Base-by-base conservation (phyloP, 2,329 filamentous ascomycete species). In the Camillea tinctor region DNA sequence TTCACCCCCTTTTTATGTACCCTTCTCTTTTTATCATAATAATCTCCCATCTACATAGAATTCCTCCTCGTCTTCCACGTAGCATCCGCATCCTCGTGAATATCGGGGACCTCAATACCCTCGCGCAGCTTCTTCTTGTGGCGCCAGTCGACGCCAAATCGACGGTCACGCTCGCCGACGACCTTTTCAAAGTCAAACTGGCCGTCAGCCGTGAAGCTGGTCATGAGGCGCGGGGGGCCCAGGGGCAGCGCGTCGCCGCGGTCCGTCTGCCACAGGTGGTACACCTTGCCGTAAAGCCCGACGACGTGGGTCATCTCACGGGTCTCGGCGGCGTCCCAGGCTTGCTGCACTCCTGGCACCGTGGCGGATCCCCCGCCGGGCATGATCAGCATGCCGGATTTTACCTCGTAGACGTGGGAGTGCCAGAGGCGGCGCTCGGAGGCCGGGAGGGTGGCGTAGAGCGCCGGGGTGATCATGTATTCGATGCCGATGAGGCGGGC, bases 251-350 rank as follows among this genome's bases (percentile, higher is more conserved):
- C 70, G 69, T 94, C 86, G 0, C 91, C 91, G 5, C 84, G 79
- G 75, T 96, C 92, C 17, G 89, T 85, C 81, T 96, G 91, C 92
- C 93, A 96, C 50, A 95, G 80, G 72, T 96, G 92, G 73, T 89
- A 95, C 1, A 89, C 86, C 72, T 96, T 96, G 9, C 92, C 92
- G 70, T 96, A 96, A 2, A 95, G 73, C 0, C 84, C 80, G 3
- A 92, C 77, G 0, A 95, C 81, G 60, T 93, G 82, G 63, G 89
- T 85, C 91, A 96, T 95, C 75, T 94, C 92, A 52, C 84, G 82
- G 30, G 85, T 91, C 77, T 96, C 92, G 1, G 91, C 88, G 4
- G 81, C 73, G 64, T 95, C 89, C 92, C 92, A 96, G 0, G 79
- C 83, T 0, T 81, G 75, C 22, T 82, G 79, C 0, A 88, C 87